phyloP scores from a whole-genome alignment of 1,284 basidiomycete species.

The Bjerkandera adusta region DNA sequence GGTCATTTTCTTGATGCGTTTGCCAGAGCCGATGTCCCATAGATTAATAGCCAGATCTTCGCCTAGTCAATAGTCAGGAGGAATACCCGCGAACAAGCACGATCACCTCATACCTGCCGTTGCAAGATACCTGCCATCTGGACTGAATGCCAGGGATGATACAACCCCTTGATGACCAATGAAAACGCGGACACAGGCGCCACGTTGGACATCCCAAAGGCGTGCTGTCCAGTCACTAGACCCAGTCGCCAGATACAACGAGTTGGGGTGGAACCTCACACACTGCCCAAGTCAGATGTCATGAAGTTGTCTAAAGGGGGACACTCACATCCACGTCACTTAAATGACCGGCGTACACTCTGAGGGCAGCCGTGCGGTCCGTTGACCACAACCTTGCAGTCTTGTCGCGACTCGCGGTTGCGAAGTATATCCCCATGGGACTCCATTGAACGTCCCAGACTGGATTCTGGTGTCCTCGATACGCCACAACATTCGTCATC shows the following conservation, averaged over 20 bases:
- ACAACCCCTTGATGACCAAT: conserved; percentile 92
- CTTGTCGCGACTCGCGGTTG: conserved; percentile 90
- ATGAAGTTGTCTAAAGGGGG: not conserved
- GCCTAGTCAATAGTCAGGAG: conserved; percentile 41
- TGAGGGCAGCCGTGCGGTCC: conserved; percentile 82
- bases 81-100: conserved; percentile 18
- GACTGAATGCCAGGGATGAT: conserved; percentile 87
- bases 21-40: conserved; percentile 95
- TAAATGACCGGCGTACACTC: conserved; percentile 95
- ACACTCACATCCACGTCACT: conserved; percentile 92
- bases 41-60: conserved; percentile 93
- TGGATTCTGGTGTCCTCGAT: conserved; percentile 95
- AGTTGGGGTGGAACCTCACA: conserved; percentile 96
- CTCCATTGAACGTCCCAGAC: conserved; percentile 99
- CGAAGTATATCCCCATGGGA: conserved; percentile 97
- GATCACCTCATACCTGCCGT: conserved; percentile 84
- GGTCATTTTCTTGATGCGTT: conserved; percentile 95
- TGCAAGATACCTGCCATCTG: conserved; percentile 92
- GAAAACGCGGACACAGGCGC: conserved; percentile 92
- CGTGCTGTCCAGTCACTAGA: conserved; percentile 96
- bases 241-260: conserved; percentile 94
- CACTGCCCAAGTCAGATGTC: conserved; percentile 52
- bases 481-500: conserved; percentile 90
- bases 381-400: conserved; percentile 97
- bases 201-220: conserved; percentile 98